Percentiles rank a stretch among this genome's conserved stretches.
These are phyloP conservation scores for Porodaedalea pini DNA, from an alignment of 1,284 basidiomycete genomes.

Conservation along the genomic window DNA sequence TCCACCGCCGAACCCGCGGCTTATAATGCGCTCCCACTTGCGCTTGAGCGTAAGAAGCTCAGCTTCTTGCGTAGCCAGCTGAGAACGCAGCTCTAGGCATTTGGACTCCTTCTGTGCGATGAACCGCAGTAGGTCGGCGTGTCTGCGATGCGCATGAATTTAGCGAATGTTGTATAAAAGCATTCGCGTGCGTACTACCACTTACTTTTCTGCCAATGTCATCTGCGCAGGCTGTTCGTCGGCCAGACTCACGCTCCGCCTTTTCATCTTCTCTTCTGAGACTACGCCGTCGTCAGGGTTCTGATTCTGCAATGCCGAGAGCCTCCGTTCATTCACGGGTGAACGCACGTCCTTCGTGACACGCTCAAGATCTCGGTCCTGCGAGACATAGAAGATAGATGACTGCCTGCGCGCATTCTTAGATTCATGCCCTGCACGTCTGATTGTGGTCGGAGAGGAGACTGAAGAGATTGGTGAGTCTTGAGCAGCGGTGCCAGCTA, in stretches of 20 bases:
- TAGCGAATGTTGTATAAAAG: no score
- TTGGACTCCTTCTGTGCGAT: conserved; percentile 82
- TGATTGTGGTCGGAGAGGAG: background rate
- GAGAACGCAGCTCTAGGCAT: conserved; percentile 72
- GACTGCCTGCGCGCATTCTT: conserved; percentile 45
- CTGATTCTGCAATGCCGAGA: background rate
- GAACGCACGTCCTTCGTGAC: conserved; percentile 22
- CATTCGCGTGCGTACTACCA: conserved; percentile 13
- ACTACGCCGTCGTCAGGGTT: background rate
- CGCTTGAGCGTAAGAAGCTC: conserved; percentile 70
- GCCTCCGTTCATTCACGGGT: conserved; percentile 21
- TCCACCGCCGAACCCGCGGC: conserved; percentile 48
- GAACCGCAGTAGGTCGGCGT: conserved; percentile 69
- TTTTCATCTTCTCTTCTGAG: background rate
- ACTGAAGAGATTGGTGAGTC: background rate
- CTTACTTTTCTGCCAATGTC: conserved; percentile 61
- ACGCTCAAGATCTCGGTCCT: conserved; percentile 27
- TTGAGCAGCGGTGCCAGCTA: background rate
- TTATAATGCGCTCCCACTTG: conserved; percentile 77
- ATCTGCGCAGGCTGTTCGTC: conserved; percentile 35
- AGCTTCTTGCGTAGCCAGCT: conserved; percentile 63
- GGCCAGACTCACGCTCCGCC: background rate
- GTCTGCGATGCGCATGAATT: conserved; percentile 41
- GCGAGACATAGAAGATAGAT: conserved; percentile 58
- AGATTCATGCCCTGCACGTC: background rate